These are phyloP conservation scores for Aphanomyces euteiches DNA, from an alignment of 352 stramenopile species.

Conservation along the genomic window DNA sequence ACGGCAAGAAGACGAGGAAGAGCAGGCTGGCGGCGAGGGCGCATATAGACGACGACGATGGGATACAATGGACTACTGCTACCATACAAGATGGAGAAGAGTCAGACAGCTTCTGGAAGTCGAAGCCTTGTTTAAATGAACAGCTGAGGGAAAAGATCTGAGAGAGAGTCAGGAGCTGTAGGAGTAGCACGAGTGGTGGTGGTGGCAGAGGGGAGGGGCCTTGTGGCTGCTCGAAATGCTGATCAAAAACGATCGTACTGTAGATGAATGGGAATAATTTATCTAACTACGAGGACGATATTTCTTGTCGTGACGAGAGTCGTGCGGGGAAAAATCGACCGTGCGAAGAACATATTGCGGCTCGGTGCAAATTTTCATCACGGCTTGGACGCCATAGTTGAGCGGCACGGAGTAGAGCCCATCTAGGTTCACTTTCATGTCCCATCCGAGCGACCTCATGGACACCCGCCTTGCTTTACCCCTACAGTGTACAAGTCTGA, in stretches of 20 bases:
- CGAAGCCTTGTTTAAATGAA: no score
- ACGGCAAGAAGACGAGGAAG: no score
- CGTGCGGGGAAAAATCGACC: constrained; percentile 57
- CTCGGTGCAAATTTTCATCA: constrained; percentile 86
- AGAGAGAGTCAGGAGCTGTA: no score
- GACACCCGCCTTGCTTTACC: constrained; percentile 78
- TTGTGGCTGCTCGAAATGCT: no score
- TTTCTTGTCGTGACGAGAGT: constrained; percentile 8
- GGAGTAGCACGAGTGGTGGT: no score
- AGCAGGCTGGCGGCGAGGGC: no score
- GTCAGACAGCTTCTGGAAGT: no score
- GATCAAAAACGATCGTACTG: constrained; percentile 1
- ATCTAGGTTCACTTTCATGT: constrained; percentile 87
- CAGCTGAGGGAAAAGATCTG: no score
- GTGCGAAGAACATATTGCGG: constrained; percentile 83
- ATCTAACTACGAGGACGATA: neutral
- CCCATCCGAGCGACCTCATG: constrained; percentile 84
- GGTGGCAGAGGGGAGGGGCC: no score
- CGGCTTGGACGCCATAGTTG: constrained; percentile 85
- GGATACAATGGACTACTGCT: no score
- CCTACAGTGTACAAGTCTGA: constrained; percentile 37
- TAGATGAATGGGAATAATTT: neutral
- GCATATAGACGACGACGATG: no score
- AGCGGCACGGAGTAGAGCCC: constrained; percentile 83
- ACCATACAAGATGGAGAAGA: no score